Conservation (phyloP, 495 filamentous ascomycete species). For the Aspergillus conjunctus region DNA sequence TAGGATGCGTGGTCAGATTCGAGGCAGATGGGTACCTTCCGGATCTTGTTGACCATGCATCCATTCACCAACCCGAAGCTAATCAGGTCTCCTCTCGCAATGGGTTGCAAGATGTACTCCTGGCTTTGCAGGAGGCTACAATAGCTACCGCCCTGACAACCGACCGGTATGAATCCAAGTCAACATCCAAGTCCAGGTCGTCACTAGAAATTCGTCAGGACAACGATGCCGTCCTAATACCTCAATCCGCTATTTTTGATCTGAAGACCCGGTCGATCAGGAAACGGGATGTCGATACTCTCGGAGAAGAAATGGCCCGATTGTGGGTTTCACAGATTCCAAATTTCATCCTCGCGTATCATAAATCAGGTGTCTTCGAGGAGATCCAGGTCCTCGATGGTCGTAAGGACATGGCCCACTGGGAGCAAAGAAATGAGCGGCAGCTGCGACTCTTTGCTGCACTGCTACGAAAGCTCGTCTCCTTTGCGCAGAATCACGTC, state of each 20-base stretch:
- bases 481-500: conserved; percentile 33
- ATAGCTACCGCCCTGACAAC: conserved; percentile 2
- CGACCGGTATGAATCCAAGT: background rate
- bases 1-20: conserved; percentile 59
- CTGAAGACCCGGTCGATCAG: conserved; percentile 61
- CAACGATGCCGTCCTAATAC: conserved; percentile 17
- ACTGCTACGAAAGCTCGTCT: conserved; percentile 51
- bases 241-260: conserved; percentile 61
- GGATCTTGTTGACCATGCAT: conserved; percentile 5
- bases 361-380: conserved; percentile 54
- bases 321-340: conserved; percentile 66
- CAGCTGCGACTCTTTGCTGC: conserved; percentile 41
- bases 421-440: conserved; percentile 52
- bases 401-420: conserved; percentile 46
- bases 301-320: conserved; percentile 52
- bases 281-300: conserved; percentile 35
- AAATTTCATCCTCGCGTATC: conserved; percentile 63
- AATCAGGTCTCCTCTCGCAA: background rate
- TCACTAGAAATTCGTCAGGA: background rate
- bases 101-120: conserved; percentile 9
- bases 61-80: background rate
- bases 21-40: conserved; percentile 63
- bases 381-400: conserved; percentile 53
- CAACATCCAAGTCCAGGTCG: background rate
- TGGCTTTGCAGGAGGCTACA: conserved; percentile 3